A percentile compares a stretch with the other conserved stretches of the same genome.
Conservation (phyloP, 208 protist species). For the Acanthamoeba castellanii region DNA sequence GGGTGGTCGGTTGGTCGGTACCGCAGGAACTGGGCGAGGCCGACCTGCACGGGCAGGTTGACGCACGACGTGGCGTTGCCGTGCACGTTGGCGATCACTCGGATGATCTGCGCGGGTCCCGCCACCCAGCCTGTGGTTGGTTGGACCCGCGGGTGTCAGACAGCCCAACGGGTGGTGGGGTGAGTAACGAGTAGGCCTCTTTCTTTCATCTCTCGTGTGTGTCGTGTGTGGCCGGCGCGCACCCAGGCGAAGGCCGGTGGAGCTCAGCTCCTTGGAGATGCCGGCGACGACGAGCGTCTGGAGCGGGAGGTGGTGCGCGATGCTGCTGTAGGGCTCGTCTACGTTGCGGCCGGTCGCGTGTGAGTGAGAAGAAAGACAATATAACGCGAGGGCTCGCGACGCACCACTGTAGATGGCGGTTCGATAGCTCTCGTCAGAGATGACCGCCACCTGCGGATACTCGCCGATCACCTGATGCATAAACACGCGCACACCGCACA, state of each 20-base stretch:
- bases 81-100: constrained; percentile 53
- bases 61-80: constrained; percentile 32
- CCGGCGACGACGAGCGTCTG: constrained; percentile 9
- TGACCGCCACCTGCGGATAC: background rate
- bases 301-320: constrained; percentile 8
- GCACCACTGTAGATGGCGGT: background rate
- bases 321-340: constrained; percentile 1
- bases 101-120: background rate
- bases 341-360: background rate
- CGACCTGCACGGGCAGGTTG: constrained; percentile 34
- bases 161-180: no score
- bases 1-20: background rate
- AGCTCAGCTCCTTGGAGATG: constrained; percentile 39
- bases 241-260: constrained; percentile 3
- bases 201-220: background rate
- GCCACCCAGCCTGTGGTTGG: background rate
- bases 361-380: background rate
- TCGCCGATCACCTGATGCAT: background rate
- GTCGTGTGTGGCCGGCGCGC: background rate
- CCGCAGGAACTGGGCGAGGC: background rate
- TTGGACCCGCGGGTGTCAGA: background rate
- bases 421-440: constrained; percentile 33
- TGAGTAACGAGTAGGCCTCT: background rate
- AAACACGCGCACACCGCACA: background rate
- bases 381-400: no score